A percentile compares a stretch with the other conserved stretches of the same genome.
Evolutionary conservation across 805 yeast genomes (phyloP).

Genomic region (Komagataella phaffii): DNA sequence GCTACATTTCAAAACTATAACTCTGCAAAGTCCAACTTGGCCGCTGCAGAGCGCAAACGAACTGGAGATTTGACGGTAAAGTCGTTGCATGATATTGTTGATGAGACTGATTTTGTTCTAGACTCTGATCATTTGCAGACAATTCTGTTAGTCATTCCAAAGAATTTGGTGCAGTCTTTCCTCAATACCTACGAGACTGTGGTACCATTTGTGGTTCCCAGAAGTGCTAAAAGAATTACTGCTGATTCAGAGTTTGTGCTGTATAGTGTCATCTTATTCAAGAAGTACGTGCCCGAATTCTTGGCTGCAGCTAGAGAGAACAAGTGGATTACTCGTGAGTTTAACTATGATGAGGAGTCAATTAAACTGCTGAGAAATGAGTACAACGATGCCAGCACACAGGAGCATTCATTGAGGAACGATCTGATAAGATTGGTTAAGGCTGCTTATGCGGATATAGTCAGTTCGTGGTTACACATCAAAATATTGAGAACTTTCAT

Average conservation of each 20-base stretch:
- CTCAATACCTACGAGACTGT: conserved; percentile 62
- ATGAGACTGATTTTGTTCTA: conserved; percentile 69
- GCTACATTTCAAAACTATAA: conserved; percentile 63
- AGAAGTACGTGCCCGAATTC: conserved; percentile 64
- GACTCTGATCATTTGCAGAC: conserved; percentile 81
- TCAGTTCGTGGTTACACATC: conserved; percentile 81
- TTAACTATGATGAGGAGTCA: conserved; percentile 67
- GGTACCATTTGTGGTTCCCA: conserved; percentile 77
- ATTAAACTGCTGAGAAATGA: conserved; percentile 67
- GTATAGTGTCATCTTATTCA: conserved; percentile 74
- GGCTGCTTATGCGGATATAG: conserved; percentile 82
- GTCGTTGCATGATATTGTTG: conserved; percentile 81
- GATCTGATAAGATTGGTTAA: conserved; percentile 75
- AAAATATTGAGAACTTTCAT: conserved; percentile 80
- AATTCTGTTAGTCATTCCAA: conserved; percentile 82
- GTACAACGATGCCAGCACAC: conserved; percentile 58
- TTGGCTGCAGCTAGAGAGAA: conserved; percentile 62
- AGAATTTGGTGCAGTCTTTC: conserved; percentile 44
- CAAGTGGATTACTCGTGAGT: conserved; percentile 89
- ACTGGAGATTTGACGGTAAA: conserved; percentile 88
- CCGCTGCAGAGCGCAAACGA: conserved; percentile 85
- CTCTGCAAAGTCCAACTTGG: conserved; percentile 69
- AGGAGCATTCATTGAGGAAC: conserved; percentile 59
- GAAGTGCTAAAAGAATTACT: conserved; percentile 62
- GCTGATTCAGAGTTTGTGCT: conserved; percentile 63